These are phyloP conservation scores for Exophiala calicioides DNA, from an alignment of 2,329 filamentous ascomycete genomes.

Conservation along the genomic window DNA sequence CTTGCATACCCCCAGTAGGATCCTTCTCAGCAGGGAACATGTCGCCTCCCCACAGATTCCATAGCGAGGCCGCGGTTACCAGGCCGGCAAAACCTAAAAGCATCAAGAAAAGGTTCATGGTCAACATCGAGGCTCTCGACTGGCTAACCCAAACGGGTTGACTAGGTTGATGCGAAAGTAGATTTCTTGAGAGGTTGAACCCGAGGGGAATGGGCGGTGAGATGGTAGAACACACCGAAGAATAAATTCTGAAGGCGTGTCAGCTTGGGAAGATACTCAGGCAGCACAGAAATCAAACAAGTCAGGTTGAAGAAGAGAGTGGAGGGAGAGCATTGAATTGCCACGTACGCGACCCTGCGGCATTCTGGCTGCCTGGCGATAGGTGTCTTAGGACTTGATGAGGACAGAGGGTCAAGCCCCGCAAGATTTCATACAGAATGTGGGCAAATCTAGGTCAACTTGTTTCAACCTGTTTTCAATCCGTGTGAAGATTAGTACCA, in stretches of 20 bases:
- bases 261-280: too few relatives aligned
- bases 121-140: background rate
- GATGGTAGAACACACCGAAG: conserved; percentile 55
- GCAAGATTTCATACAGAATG: too few relatives aligned
- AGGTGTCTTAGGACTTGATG: too few relatives aligned
- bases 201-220: background rate
- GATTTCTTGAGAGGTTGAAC: background rate
- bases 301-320: conserved; percentile 17
- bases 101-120: conserved; percentile 7
- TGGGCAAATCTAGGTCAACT: too few relatives aligned
- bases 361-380: too few relatives aligned
- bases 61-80: conserved; percentile 76
- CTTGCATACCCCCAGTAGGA: conserved; percentile 71
- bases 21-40: conserved; percentile 76
- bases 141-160: background rate
- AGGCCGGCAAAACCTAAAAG: conserved; percentile 73
- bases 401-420: too few relatives aligned
- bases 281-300: conserved; percentile 28
- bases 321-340: too few relatives aligned
- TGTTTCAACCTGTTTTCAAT: too few relatives aligned
- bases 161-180: background rate
- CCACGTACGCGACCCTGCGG: conserved; percentile 65
- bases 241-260: conserved; percentile 65
- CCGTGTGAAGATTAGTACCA: too few relatives aligned
- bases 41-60: conserved; percentile 82